Evolutionary conservation across 306 rosid species (phyloP), one percentile per base, ranked within the genome.

Genomic region (Quercus variabilis): DNA sequence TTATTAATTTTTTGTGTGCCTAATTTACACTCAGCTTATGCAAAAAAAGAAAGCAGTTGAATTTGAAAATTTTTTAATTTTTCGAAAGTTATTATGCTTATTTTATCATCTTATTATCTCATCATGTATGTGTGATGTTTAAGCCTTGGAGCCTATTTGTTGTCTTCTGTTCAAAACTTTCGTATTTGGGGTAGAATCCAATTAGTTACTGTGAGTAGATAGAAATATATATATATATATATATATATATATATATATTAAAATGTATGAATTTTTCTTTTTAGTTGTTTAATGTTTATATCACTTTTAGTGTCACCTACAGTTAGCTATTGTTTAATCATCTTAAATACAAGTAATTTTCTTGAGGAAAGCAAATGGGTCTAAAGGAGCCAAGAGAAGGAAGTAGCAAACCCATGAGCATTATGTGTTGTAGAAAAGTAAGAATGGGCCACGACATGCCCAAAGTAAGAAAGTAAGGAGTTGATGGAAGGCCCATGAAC

Each of bases 121-220:
- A 25, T 43, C 55, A 46, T 55, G 3, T 56, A 52, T 15, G n/a
- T 55, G 49, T 65, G 71, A 33, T 28, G 68, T 12, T 81, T 49
- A 74, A 17, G 41, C 57, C 30, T 20, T 57, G 76, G 72, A 75
- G 76, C 11, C 60, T 68, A 33, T 17, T 81, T 35, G 21, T 52
- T 76, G 73, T 18, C 46, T 49, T 75, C 23, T 33, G 28, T 70
- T 76, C 28, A 23, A 12, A 23, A 54, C 54, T 62, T 81, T 71
- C 6, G 4, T 76, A 49, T 28, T 43, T 63, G 69, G 41, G 2
- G 41, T 7, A 63, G 69, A 28, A 63, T 63, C 38, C 2, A 11
- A 63, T 63, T 1, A 15, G 15, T 60, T 60, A 60, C 17, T 23
- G 14, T 60, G 68, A 25, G 26, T 15, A 20, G 13, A 43, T 33